These are phyloP conservation scores for Neoascochyta sp. DNA, from an alignment of 2,329 filamentous ascomycete genomes.

Conservation along the genomic window DNA sequence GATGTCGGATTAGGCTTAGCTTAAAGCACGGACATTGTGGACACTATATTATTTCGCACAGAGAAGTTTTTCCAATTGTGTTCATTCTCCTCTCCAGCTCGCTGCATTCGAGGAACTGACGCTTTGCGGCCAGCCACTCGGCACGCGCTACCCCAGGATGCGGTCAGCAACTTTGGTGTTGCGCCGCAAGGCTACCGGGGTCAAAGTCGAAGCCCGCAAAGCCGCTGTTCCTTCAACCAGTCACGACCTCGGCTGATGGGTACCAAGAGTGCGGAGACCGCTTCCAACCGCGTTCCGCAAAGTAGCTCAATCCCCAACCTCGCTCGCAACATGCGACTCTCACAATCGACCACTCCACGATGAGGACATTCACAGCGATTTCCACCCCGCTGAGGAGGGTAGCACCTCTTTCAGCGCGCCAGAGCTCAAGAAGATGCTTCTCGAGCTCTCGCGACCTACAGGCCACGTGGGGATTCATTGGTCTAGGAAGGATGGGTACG, in stretches of 20 bases:
- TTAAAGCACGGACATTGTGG: too few relatives aligned
- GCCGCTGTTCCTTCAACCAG: conserved; percentile 4
- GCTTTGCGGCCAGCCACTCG: too few relatives aligned
- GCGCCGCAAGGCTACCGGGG: neutral
- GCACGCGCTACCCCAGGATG: too few relatives aligned
- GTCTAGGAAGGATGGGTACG: conserved; percentile 51
- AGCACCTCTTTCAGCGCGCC: conserved; percentile 12
- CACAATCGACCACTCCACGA: conserved; percentile 17
- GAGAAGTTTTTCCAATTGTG: too few relatives aligned
- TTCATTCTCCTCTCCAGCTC: too few relatives aligned
- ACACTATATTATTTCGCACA: too few relatives aligned
- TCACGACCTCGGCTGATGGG: conserved; percentile 35
- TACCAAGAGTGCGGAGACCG: conserved; percentile 30
- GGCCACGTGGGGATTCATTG: conserved; percentile 50
- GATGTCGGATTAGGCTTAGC: too few relatives aligned
- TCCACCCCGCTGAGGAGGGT: conserved; percentile 27
- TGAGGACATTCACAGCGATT: conserved; percentile 29
- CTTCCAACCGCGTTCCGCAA: conserved; percentile 26
- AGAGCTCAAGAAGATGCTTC: conserved; percentile 40
- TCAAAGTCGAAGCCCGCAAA: conserved; percentile 1
- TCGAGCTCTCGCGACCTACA: conserved; percentile 42
- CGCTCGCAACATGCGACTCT: conserved; percentile 10
- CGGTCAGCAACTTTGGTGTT: too few relatives aligned
- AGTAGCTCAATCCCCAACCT: conserved; percentile 15
- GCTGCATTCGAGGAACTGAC: too few relatives aligned